Conservation (phyloP, 2,329 filamentous ascomycete species). For the Phialemonium atrogriseum region DNA sequence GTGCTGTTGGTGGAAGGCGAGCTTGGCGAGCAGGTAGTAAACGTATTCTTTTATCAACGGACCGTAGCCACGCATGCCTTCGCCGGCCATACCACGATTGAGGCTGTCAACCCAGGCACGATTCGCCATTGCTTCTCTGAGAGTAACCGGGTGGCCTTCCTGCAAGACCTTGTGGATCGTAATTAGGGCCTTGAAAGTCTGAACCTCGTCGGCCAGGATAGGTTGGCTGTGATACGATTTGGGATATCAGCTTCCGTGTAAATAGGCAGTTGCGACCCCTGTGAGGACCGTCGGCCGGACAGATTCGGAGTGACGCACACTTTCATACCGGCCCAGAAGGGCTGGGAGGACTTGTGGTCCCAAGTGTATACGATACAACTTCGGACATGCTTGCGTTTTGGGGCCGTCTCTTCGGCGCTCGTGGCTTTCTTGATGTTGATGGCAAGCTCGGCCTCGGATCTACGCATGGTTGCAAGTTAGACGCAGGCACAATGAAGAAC, state of each 20-base stretch:
- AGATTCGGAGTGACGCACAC: conserved; percentile 54
- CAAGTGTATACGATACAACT: conserved; percentile 98
- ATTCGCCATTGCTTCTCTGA: conserved; percentile 85
- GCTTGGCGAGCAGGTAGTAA: conserved; percentile 86
- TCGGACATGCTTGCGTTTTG: conserved; percentile 87
- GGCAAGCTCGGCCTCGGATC: conserved; percentile 60
- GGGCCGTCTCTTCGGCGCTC: conserved; percentile 58
- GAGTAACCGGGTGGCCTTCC: conserved; percentile 81
- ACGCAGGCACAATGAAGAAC: background rate
- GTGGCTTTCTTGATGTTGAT: conserved; percentile 66
- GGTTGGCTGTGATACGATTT: conserved; percentile 62
- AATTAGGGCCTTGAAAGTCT: conserved; percentile 97
- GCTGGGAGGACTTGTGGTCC: conserved; percentile 92
- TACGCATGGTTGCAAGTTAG: conserved; percentile 19
- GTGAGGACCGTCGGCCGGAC: background rate
- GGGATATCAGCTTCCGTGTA: conserved; percentile 6
- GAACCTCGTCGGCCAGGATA: conserved; percentile 95
- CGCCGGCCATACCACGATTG: conserved; percentile 71
- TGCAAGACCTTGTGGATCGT: conserved; percentile 96
- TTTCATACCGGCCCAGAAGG: conserved; percentile 98
- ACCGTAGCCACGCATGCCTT: conserved; percentile 82
- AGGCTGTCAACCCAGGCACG: conserved; percentile 88
- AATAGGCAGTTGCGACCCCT: background rate
- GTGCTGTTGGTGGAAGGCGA: conserved; percentile 94
- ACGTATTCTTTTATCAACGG: conserved; percentile 96